A percentile compares a stretch with the other conserved stretches of the same genome.
phyloP scores from a whole-genome alignment of 169 alveolate genomes.

The Cryptosporidium viatorum region DNA sequence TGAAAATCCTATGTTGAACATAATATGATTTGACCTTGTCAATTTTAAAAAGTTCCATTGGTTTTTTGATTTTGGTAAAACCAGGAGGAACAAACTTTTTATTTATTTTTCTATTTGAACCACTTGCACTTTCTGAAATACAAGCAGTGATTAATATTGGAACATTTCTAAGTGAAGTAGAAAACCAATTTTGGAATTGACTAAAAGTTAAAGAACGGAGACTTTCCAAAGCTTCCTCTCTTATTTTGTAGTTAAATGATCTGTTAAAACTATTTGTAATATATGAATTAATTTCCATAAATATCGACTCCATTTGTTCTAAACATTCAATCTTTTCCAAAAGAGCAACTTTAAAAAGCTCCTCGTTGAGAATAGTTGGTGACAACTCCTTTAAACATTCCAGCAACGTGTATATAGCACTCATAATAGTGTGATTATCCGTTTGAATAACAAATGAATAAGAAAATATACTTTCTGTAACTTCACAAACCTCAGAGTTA shows the following conservation, averaged over 20 bases:
- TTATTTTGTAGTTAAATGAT: constrained; percentile 16
- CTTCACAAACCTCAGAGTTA: constrained; percentile 25
- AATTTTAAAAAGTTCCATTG: constrained; percentile 3
- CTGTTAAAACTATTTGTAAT: constrained; percentile 15
- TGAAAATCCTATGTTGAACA: constrained; percentile 7
- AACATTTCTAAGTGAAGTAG: constrained; percentile 15
- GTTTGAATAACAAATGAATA: constrained; percentile 38
- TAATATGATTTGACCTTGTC: constrained; percentile 23
- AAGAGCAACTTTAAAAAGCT: constrained; percentile 16
- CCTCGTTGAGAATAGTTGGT: constrained; percentile 18
- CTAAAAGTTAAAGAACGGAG: constrained; percentile 1
- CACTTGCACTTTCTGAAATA: neutral
- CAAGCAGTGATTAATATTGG: constrained; percentile 43
- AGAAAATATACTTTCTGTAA: neutral
- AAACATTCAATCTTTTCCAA: constrained; percentile 13
- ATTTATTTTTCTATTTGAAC: neutral
- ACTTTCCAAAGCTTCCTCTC: neutral
- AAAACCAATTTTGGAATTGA: constrained; percentile 42
- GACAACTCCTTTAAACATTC: constrained; percentile 32
- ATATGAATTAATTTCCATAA: neutral
- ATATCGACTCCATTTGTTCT: neutral
- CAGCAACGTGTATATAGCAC: neutral
- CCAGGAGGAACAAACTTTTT: constrained; percentile 33
- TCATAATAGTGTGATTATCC: constrained; percentile 6
- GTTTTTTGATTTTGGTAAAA: constrained; percentile 20